A percentile compares a stretch with the other conserved stretches of the same genome.
phyloP scores from a whole-genome alignment of 2,329 filamentous ascomycete species.

The Orbilia brochopaga region DNA sequence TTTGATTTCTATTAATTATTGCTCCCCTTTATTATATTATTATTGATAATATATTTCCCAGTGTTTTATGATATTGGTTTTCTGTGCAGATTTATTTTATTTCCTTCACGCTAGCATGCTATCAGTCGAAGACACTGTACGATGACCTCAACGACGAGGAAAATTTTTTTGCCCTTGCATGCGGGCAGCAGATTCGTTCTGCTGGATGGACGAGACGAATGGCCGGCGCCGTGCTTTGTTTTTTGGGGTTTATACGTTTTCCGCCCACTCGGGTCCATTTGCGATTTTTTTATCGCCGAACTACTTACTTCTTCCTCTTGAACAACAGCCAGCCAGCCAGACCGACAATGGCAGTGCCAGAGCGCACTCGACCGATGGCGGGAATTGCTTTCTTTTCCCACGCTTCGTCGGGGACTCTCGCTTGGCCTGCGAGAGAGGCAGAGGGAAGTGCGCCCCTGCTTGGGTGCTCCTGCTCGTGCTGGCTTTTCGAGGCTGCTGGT shows the following conservation, averaged over 20 bases:
- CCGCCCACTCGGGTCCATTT: conserved; percentile 34
- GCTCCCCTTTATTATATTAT: too few species aligned
- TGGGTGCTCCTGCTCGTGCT: conserved; percentile 12
- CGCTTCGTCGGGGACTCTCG: conserved; percentile 22
- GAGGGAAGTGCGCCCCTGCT: conserved; percentile 22
- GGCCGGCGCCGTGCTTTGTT: neutral
- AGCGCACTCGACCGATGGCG: conserved; percentile 29
- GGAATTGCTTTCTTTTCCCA: conserved; percentile 1
- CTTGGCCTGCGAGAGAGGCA: conserved; percentile 33
- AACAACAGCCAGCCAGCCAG: too few species aligned
- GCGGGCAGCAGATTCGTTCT: neutral
- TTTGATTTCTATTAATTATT: too few species aligned
- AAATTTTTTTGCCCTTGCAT: conserved; percentile 1
- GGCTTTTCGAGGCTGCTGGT: conserved; percentile 20
- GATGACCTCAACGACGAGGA: neutral
- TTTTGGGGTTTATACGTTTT: conserved; percentile 16
- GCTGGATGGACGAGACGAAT: too few species aligned
- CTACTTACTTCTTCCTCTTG: conserved; percentile 9
- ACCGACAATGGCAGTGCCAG: too few species aligned
- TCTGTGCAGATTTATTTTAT: too few species aligned
- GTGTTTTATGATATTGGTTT: too few species aligned
- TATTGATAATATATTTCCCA: too few species aligned
- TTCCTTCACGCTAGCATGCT: too few species aligned
- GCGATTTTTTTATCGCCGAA: conserved; percentile 50
- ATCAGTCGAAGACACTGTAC: too few species aligned